These are phyloP conservation scores for Ceratocystis ficicola DNA, from an alignment of 2,329 filamentous ascomycete genomes.

Conservation along the genomic window DNA sequence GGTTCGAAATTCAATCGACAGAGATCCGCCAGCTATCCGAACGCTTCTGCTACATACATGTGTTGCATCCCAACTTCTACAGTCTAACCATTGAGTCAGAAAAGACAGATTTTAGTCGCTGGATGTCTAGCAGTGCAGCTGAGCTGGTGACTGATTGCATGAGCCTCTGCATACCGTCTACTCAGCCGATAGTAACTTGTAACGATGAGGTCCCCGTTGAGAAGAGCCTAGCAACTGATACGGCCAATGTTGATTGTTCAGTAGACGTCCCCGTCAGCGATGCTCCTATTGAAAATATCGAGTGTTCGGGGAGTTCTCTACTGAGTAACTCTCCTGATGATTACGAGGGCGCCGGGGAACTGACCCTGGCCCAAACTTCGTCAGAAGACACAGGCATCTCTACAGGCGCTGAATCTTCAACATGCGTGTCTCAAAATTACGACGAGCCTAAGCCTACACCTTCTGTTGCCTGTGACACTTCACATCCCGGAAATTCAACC, in stretches of 20 bases:
- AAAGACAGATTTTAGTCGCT: conserved; percentile 61
- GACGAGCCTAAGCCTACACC: neutral
- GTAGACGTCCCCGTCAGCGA: neutral
- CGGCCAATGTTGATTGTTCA: no score
- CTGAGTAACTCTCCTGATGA: conserved; percentile 10
- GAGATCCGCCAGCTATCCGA: conserved; percentile 68
- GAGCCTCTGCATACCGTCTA: conserved; percentile 41
- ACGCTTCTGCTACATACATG: conserved; percentile 57
- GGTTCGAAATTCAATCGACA: conserved; percentile 65
- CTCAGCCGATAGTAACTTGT: neutral
- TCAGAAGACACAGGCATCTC: neutral
- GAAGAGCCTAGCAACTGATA: neutral
- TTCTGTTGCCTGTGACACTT: neutral
- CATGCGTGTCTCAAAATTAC: neutral
- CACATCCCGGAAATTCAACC: neutral
- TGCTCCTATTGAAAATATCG: neutral
- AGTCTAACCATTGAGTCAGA: conserved; percentile 68
- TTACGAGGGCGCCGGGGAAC: conserved; percentile 26
- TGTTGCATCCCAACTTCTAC: conserved; percentile 77
- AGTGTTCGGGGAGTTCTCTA: conserved; percentile 2
- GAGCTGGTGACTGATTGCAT: conserved; percentile 73
- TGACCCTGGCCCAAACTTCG: conserved; percentile 18
- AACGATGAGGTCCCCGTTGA: neutral
- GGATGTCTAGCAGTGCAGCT: conserved; percentile 66
- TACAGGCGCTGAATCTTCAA: neutral